Base-by-base conservation (phyloP, 23 red algal species). In the Rhodosorus marinus region DNA sequence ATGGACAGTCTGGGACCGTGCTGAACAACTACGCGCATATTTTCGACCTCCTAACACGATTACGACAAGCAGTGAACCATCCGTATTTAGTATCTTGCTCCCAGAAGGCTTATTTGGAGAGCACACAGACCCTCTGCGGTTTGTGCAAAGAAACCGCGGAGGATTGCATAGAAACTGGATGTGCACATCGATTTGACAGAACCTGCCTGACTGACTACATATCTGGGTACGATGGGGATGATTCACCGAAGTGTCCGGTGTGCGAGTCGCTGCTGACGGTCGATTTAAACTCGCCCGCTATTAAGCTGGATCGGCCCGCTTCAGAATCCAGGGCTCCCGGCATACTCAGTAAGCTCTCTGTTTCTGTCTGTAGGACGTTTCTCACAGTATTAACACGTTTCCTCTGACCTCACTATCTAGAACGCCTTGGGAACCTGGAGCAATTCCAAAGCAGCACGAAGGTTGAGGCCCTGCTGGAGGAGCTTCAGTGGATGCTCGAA, bases 401-500 rank as follows among this genome's bases (percentile, higher is more conserved):
- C n/a, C n/a, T n/a, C n/a, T n/a, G n/a, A n/a, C n/a, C n/a, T n/a
- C n/a, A n/a, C n/a, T n/a, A 11, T 17, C 38, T 43, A 43, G 38
- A 17, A 43, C 11, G 38, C 11, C 38, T 43, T 17, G 11, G 11
- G 11, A 43, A 43, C 38, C 17, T 43, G 38, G 38, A 43, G 38
- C 11, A 43, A 43, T 61, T 61, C 31, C 33, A 9, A 2, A 8
- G 31, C 33, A 61, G 38, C 46, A 85, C 67, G 24, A 93, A 93
- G 28, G 33, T 93, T 4, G 42, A 51, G 33, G 49, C 60, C 26
- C 60, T 93, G 6, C 20, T 93, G 11, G 35, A 72, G 20, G 53
- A 54, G 31, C 14, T 93, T 1, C 26, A 75, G 20, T 2, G 30
- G 6, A 20, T 75, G 33, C 1, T 38, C 25, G 1, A 54, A 20